Evolutionary conservation across 116 monocot species (phyloP), one percentile per base, ranked within the genome.

Genomic region (Phalaenopsis hybrid): DNA sequence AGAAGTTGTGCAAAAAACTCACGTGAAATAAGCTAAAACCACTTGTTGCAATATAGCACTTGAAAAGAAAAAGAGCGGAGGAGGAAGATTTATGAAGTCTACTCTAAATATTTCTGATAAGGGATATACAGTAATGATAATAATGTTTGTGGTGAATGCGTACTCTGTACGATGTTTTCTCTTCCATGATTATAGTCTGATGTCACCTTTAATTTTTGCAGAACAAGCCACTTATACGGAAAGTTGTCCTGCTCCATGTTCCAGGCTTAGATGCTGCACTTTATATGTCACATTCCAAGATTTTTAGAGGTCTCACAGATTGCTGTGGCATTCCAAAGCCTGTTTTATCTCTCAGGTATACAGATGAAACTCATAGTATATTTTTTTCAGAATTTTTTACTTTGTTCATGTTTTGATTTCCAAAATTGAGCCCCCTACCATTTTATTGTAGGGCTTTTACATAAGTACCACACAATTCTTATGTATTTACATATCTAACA

Each of bases 141-240:
- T 67, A 8, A 67, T 31, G 25, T 23, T 67, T 67, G 25, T 25
- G 1, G 67, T 11, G 9, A 10, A 67, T 67, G 25, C 11, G 21
- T 67, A 67, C 2, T 3, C 10, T 67, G 67, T 31, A 8, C 17
- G 43, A 4, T 6, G 41, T 73, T 43, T 33, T 81, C 25, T 57
- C 15, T 28, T 51, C 33, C 37, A 57, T 41, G 20, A 59, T 44
- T 17, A 48, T n/a, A 75, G n/a, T 1, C 31, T 37, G 18, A 37
- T 25, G 43, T 11, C 13, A 18, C 68, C 15, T 74, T 82, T 13
- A 51, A 13, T 55, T 55, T 74, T 16, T 84, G 79, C 90, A 95
- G 95, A 95, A 95, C 75, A 95, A 93, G 79, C 93, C 95, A 37
- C 89, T 95, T 84, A 91, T 95, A 85, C 86, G 78, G 77, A 95